A percentile compares a stretch with the other conserved stretches of the same genome.
Evolutionary conservation across 495 filamentous ascomycete genomes (phyloP).

Genomic region (Hypoxylon cercidicola): DNA sequence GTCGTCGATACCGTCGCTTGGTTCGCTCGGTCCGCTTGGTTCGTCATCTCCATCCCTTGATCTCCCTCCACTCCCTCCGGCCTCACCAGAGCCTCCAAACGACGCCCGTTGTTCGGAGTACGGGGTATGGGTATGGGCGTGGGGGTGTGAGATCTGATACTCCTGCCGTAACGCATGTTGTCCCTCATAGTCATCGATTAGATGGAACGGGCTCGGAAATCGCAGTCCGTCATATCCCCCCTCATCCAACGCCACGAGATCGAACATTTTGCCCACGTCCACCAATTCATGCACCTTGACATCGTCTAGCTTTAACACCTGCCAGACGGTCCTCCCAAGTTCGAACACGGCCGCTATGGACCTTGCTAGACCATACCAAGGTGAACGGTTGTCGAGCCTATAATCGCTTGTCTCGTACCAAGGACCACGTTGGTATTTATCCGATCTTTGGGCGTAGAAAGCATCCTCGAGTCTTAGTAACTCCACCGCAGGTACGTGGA

Average conservation of each 20-base stretch:
- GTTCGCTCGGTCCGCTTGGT: no score
- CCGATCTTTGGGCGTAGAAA: background rate
- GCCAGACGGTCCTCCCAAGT: conserved; percentile 16
- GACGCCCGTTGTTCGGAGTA: no score
- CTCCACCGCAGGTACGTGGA: background rate
- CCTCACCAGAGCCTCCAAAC: no score
- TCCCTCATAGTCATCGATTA: no score
- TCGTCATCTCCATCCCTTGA: no score
- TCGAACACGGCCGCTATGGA: conserved; percentile 3
- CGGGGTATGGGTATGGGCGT: no score
- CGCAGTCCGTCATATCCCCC: no score
- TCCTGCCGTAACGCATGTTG: no score
- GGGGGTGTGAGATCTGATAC: no score
- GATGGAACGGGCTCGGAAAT: no score
- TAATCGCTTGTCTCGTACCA: background rate
- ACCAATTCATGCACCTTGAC: background rate
- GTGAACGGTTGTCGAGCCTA: background rate
- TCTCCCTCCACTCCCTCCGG: no score
- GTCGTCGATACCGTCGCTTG: no score
- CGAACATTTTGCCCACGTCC: background rate
- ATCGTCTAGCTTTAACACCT: conserved; percentile 11
- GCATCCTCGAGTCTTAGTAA: background rate
- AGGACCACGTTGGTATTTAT: background rate
- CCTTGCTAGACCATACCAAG: background rate
- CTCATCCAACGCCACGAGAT: background rate